Evolutionary conservation across 169 alveolate species (phyloP).

Genomic region (Eimeria sp.): DNA sequence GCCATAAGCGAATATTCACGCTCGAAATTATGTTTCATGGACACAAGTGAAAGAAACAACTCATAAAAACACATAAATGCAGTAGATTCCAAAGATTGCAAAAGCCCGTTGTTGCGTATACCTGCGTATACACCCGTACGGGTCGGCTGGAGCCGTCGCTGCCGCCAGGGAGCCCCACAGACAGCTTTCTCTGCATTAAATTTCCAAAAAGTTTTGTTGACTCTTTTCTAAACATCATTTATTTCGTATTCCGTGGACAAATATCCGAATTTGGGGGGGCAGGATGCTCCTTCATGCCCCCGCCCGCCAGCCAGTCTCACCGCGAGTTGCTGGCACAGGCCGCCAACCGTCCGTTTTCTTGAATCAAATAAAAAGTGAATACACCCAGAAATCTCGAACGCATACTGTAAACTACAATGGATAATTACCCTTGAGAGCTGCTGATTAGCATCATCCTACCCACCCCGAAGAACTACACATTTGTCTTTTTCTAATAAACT

Average conservation of each 20-base stretch:
- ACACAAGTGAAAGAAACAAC: not conserved
- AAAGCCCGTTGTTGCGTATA: not conserved
- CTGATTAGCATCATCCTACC: not conserved
- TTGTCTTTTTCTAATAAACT: too few species aligned
- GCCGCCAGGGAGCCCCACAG: not conserved
- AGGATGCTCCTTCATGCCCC: not conserved
- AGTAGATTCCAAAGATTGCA: not conserved
- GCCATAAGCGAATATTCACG: not conserved
- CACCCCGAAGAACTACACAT: not conserved
- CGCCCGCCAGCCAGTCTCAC: not conserved
- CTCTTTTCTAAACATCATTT: not conserved
- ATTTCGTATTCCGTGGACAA: not conserved
- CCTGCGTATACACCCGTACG: not conserved
- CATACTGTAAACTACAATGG: too few species aligned
- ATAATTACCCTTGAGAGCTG: not conserved
- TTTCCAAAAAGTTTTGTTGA: not conserved
- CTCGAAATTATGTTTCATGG: not conserved
- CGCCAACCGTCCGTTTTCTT: not conserved
- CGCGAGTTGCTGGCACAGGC: not conserved
- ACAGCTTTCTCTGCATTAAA: not conserved
- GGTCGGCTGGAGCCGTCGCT: constrained; percentile 38
- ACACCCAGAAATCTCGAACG: too few species aligned
- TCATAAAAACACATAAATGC: not conserved
- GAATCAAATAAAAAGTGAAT: not conserved
- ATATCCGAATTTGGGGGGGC: not conserved